Evolutionary conservation across 805 yeast genomes (phyloP), one percentile per base, ranked within the genome.

Genomic region (Pichia deserticola): DNA sequence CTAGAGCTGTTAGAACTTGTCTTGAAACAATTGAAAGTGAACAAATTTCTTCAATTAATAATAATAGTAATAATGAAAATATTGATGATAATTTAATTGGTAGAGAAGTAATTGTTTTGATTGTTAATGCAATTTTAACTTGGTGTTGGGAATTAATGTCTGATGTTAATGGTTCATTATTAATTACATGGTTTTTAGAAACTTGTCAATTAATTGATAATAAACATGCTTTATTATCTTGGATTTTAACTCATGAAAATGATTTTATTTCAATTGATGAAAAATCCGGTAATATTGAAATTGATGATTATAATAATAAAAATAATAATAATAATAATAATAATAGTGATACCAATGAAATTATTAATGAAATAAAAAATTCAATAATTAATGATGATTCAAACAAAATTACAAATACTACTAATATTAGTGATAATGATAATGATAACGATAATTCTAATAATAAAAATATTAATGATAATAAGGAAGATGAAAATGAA

Each of bases 161-260:
- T 5, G 89, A 90, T 64, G 78, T 82, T 54, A 93, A 93, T 64
- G 97, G 98, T 28, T 84, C 96, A 1, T 71, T 93, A 55, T 74
- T 93, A 57, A 78, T 93, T 48, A 89, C 97, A 1, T 93, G 99
- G 99, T 85, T 86, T 59, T 75, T 93, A 61, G 99, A 93, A 62
- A 87, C 97, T 1, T 85, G 86, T 56, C 74, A 74, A 8, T 61
- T 57, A 11, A 43, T 82, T 40, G 82, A 83, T 38, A 37, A 81
- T 58, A 77, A 92, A 58, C 86, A 83, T 64, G 67, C 71, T 30
- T 70, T 87, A 20, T 70, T 93, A 44, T 56, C 68, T 8, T 50
- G 54, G 13, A 42, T 57, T n/a, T 42, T 65, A 29, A 47, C 56
- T 27, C 45, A 53, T 38, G 63, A 59, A 25, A 51, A 57, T 28